Base-by-base conservation (phyloP, 371 early-diverging fungal species). In the Mucor lusitanicus region DNA sequence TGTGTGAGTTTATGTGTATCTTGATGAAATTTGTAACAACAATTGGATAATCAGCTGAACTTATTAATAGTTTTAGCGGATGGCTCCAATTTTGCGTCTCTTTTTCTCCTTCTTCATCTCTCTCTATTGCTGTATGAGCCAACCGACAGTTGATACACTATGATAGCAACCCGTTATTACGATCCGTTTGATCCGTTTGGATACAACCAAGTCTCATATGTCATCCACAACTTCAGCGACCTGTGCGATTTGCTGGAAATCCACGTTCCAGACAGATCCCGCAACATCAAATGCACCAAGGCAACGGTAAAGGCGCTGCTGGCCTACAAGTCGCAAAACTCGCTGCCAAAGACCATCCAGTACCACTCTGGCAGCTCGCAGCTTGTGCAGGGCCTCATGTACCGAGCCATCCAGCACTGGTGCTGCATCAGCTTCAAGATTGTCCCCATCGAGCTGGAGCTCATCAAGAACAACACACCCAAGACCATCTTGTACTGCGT, bases 391-490 rank as follows among this genome's bases (percentile, higher is more conserved):
- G 62, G 37, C n/a, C 48, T 73, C 3, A 69, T 73, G 64, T 61
- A 59, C n/a, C 30, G 67, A 42, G 73, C 69, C 2, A 60, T 65
- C 11, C 59, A 61, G 23, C 63, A 73, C 23, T 73, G 73, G 73
- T 73, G 73, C 25, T 73, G 73, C n/a, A 60, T 73, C 11, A 69
- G 69, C 17, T 73, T 73, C 42, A 73, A 73, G 19, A 63, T 73
- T n/a, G 63, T 61, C 1, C 73, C 73, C 7, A 55, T 73, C 30
- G 62, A 63, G 9, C 27, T 73, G 5, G 61, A 64, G 19, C 35
- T 65, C 9, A 62, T 69, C 42, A 40, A 63, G 12, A 42, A 66
- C 4, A 57, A 64, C 35, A 65, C 66, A 4, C 73, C 73, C 4
- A 61, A 55, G 21, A 39, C 67, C 1, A 73, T 73, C 8, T 44